Evolutionary conservation across 805 yeast genomes (phyloP).

Genomic region (Cyberlindnera lachancei): DNA sequence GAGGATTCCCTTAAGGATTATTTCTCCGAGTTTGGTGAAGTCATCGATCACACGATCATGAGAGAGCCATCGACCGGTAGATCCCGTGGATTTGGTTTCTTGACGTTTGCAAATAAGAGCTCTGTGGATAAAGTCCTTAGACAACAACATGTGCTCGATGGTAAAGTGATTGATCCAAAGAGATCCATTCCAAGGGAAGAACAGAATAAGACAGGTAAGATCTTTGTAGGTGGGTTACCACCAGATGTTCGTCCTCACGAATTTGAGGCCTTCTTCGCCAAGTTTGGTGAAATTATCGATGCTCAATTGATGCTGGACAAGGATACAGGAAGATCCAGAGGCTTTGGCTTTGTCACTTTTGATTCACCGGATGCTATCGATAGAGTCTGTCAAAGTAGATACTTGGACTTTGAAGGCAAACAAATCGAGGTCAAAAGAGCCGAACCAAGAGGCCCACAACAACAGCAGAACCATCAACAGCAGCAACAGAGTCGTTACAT

Average conservation of each 20-base stretch:
- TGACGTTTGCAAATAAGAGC: conserved; percentile 74
- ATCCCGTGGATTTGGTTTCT: conserved; percentile 91
- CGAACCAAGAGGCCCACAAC: conserved; percentile 70
- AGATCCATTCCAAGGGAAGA: conserved; percentile 97
- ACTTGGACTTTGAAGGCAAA: conserved; percentile 77
- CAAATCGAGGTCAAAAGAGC: conserved; percentile 80
- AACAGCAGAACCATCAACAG: conserved; percentile 29
- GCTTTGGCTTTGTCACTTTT: conserved; percentile 94
- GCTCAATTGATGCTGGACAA: conserved; percentile 96
- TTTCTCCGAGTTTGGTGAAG: conserved; percentile 84
- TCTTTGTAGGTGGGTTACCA: conserved; percentile 95
- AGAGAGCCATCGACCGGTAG: conserved; percentile 80
- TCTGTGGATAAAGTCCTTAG: conserved; percentile 83
- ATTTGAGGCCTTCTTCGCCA: conserved; percentile 76
- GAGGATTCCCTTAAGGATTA: conserved; percentile 80
- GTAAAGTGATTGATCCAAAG: conserved; percentile 94
- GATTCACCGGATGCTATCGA: conserved; percentile 94
- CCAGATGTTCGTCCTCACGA: conserved; percentile 89
- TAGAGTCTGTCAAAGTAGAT: conserved; percentile 73
- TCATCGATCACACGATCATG: conserved; percentile 85
- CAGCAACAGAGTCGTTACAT: conserved; percentile 21
- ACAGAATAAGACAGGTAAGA: conserved; percentile 94
- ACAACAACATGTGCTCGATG: conserved; percentile 85
- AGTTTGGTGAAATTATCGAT: conserved; percentile 87
- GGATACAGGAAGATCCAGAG: conserved; percentile 94